These are phyloP conservation scores for Peniophora sp. DNA, from an alignment of 1,284 basidiomycete genomes.

Conservation along the genomic window DNA sequence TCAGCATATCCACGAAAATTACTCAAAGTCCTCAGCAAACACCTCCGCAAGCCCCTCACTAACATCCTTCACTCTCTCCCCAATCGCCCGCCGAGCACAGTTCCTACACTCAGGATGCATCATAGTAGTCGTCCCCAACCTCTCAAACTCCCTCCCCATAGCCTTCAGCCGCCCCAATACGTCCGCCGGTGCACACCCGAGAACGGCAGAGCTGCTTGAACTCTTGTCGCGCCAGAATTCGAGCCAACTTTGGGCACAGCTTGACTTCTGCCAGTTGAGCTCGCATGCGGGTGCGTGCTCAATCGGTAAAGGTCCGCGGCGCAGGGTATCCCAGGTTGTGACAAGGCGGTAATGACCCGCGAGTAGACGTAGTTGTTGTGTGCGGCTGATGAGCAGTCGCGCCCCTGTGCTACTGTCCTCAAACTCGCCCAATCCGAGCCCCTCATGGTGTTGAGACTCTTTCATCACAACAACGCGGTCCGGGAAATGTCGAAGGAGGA, in stretches of 20 bases:
- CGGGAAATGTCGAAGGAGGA: slow-evolving; percentile 34
- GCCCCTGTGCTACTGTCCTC: slow-evolving; percentile 26
- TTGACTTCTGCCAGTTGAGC: slow-evolving; percentile 60
- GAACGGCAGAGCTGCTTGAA: slow-evolving; percentile 47
- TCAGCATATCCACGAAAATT: slow-evolving; percentile 1
- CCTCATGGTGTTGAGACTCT: slow-evolving; percentile 9
- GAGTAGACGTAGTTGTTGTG: slow-evolving; percentile 55
- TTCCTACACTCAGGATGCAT: slow-evolving; percentile 67
- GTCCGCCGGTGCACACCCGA: slow-evolving; percentile 49
- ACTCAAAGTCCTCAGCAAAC: slow-evolving; percentile 29
- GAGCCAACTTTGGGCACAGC: slow-evolving; percentile 56
- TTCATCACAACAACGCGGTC: slow-evolving; percentile 38
- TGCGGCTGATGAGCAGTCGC: slow-evolving; percentile 36
- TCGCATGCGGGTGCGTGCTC: slow-evolving; percentile 54
- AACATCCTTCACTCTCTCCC: slow-evolving; percentile 42
- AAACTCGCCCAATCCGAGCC: slow-evolving; percentile 22
- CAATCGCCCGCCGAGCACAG: slow-evolving; percentile 44
- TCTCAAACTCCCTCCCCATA: slow-evolving; percentile 55
- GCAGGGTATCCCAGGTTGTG: slow-evolving; percentile 52
- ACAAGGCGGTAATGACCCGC: slow-evolving; percentile 60
- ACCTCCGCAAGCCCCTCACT: slow-evolving; percentile 53
- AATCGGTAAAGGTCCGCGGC: slow-evolving; percentile 43
- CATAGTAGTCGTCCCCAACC: slow-evolving; percentile 57
- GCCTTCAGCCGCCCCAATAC: slow-evolving; percentile 52
- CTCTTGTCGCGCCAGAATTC: slow-evolving; percentile 63